These are phyloP conservation scores for Gossypium mustelinum DNA, from an alignment of 345 rosid genomes.

Conservation along the genomic window DNA sequence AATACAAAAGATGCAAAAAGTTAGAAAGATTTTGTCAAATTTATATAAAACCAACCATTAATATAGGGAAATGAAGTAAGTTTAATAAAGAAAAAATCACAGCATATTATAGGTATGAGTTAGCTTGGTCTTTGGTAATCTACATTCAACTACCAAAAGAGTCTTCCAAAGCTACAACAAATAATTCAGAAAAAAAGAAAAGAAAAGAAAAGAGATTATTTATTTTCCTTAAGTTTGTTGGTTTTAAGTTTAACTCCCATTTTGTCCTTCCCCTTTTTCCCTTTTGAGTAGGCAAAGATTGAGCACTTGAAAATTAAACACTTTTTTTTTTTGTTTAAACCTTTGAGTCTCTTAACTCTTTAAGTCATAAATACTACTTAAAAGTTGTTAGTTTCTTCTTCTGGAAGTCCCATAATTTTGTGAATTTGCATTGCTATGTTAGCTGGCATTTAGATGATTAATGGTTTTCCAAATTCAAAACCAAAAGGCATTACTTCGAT, in stretches of 20 bases:
- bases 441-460: background rate
- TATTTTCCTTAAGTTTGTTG: background rate
- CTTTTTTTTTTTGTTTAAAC: background rate
- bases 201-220: background rate
- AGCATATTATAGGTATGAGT: slow-evolving; percentile 18
- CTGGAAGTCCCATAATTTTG: too few relatives aligned
- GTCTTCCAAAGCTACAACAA: background rate
- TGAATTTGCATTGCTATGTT: too few relatives aligned
- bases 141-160: slow-evolving; percentile 19
- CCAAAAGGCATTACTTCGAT: too few relatives aligned
- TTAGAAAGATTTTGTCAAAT: too few relatives aligned
- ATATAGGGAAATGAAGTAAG: too few relatives aligned
- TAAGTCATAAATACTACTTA: too few relatives aligned
- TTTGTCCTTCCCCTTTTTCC: background rate
- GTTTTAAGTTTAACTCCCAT: background rate
- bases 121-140: slow-evolving; percentile 37
- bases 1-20: too few relatives aligned
- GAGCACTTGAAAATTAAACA: background rate
- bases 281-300: background rate
- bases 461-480: background rate
- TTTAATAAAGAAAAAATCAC: too few relatives aligned
- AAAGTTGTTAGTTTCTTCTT: too few relatives aligned
- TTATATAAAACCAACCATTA: too few relatives aligned
- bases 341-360: too few relatives aligned
- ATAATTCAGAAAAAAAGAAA: background rate